Evolutionary conservation across 2,329 filamentous ascomycete species (phyloP), one percentile per base, ranked within the genome.

Genomic region (Epichloe glyceriae): DNA sequence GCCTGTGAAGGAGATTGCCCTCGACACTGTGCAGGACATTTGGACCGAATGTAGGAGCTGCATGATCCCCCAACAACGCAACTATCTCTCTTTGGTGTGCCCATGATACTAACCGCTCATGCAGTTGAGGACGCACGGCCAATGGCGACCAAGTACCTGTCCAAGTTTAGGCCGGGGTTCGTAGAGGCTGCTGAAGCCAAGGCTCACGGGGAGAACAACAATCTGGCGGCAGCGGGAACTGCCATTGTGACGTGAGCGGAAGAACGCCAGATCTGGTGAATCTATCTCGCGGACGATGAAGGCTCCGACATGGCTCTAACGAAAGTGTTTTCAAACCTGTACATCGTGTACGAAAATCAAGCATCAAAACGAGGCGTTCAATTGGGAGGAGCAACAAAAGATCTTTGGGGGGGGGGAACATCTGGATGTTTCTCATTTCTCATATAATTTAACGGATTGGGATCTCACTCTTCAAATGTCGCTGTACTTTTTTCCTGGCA

Each of bases 1-100:
- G 44, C 82, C 82, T 3, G 76, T 78, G 20, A 74, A 78, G 59
- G 75, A 82, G 54, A 68, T 80, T 54, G 80, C 81, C 33, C 68
- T 86, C 44, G 80, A 85, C 60, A 76, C 78, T 1, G 76, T 86
- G 50, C 77, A 83, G 59, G 80, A 79, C 54, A 79, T 85, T 54
- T 85, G 81, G 79, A 68, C 72, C 15, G 80, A 82, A 53, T 84
- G 79, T 82, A 69, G 70, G 79, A 72, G 14, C 4, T 14, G 20
- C 2, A 30, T 30, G 30, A 30, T 30, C 30, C 30, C 26, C 30
- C 30, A 30, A 30, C 40, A 11, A 20, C 11, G 11, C 3, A 20
- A 43, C n/a, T 12, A 11, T 46, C 12, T 50, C 40, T 33, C n/a
- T 38, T 38, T 1, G 12, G 5, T 17, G 39, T 41, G 14, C n/a